These are phyloP conservation scores for Westerdykella aurantiaca DNA, from an alignment of 2,329 filamentous ascomycete species.

Conservation along the genomic window DNA sequence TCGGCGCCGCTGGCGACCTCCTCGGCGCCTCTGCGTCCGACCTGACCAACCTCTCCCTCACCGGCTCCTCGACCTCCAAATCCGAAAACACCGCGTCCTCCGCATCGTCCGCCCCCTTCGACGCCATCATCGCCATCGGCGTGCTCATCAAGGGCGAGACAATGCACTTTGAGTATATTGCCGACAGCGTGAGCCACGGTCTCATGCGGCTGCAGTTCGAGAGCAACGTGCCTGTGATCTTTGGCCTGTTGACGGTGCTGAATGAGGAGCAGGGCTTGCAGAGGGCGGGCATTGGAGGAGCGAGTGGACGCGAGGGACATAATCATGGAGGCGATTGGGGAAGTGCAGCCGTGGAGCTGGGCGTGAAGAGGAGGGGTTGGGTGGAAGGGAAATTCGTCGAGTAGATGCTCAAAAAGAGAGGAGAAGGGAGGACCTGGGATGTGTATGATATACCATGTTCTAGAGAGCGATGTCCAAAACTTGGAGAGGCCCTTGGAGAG, in stretches of 20 bases:
- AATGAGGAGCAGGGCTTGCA: constrained; percentile 81
- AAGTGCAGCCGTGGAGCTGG: constrained; percentile 86
- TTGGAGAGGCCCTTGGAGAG: no score
- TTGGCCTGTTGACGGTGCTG: constrained; percentile 85
- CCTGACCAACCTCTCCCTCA: constrained; percentile 28
- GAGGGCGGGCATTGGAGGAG: constrained; percentile 64
- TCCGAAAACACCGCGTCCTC: constrained; percentile 10
- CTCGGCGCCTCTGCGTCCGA: constrained; percentile 63
- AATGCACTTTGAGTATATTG: constrained; percentile 99
- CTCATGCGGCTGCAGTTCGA: constrained; percentile 94
- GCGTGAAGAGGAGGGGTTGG: constrained; percentile 81
- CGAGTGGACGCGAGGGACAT: constrained; percentile 52
- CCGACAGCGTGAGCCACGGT: constrained; percentile 82
- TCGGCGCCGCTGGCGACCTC: constrained; percentile 67
- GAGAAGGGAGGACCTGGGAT: background rate
- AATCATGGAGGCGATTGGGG: constrained; percentile 99
- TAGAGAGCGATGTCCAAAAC: no score
- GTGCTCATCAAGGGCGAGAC: constrained; percentile 98
- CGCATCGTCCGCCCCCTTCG: constrained; percentile 58
- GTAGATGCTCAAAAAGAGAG: constrained; percentile 14
- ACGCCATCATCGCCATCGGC: constrained; percentile 90
- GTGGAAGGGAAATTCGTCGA: constrained; percentile 59
- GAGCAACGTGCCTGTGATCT: constrained; percentile 80
- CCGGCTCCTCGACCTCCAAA: constrained; percentile 33
- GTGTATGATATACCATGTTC: no score